Evolutionary conservation across 306 rosid genomes (phyloP), one percentile per base, ranked within the genome.

Genomic region (Lagenaria siceraria): DNA sequence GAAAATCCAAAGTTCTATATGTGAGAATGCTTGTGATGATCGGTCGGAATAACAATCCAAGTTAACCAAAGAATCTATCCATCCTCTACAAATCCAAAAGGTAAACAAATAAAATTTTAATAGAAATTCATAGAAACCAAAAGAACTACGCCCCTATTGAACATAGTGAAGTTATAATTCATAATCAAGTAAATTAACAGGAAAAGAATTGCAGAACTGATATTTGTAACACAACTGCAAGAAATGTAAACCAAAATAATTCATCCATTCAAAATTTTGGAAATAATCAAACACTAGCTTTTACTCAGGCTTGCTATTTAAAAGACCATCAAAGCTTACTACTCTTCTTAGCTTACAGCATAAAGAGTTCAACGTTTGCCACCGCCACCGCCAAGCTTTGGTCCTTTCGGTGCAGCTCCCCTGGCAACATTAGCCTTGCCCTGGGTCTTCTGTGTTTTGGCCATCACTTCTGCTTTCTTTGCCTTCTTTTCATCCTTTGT

Each of bases 401-500:
- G 93, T 77, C 93, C 93, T 76, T 87, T 89, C 0, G 87, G 76
- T 55, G 27, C 72, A 43, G 81, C 81, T 79, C 90, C 88, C 85
- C 84, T 89, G 6, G 77, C 7, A 70, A 82, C 62, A 71, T 69
- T 85, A 43, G 84, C 66, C 65, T 87, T 87, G 14, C 81, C 85
- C 74, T 70, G 80, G 7, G 93, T 11, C 35, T 89, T 89, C 77
- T 87, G 89, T 46, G 89, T 13, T 85, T 89, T 89, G 0, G 93
- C 69, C 7, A 42, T 42, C 38, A 85, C 90, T 79, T 89, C 93
- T 5, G 90, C 89, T 76, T 87, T 89, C 84, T 85, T 89, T 0
- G 93, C 90, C 81, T 89, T 89, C 82, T 89, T 89, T 78, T 89
- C 93, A 54, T 89, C 93, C 84, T 89, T 89, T 0, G 93, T 87